These are phyloP conservation scores for Kazachstania sp. DNA, from an alignment of 1,139 yeast species.

Conservation along the genomic window DNA sequence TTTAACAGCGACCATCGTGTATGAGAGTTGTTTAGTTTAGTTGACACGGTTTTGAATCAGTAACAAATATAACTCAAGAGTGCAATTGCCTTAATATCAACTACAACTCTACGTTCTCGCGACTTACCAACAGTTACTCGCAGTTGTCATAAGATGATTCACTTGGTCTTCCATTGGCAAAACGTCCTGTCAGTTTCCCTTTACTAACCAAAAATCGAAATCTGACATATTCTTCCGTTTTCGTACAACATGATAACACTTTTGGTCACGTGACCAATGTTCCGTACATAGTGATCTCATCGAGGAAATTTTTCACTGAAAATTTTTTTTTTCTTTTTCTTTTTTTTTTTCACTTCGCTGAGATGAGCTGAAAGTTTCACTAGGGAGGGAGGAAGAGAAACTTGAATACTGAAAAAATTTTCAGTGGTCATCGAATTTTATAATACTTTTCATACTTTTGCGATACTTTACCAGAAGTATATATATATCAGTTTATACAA, in stretches of 20 bases:
- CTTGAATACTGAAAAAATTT: neutral
- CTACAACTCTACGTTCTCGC: no score
- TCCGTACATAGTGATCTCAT: neutral
- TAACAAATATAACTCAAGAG: no score
- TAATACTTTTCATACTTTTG: no score
- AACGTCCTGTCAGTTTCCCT: no score
- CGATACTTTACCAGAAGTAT: neutral
- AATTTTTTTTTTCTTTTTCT: neutral
- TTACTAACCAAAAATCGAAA: no score
- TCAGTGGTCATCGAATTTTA: neutral
- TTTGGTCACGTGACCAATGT: neutral
- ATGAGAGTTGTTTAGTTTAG: neutral
- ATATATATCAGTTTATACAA: neutral
- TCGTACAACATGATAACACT: no score
- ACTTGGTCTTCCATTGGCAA: no score
- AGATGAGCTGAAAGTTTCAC: neutral
- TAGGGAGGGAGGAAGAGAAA: neutral
- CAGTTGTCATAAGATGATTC: no score
- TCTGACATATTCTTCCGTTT: no score
- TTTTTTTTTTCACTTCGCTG: neutral
- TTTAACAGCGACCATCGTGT: conserved; percentile 35
- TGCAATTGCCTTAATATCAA: no score
- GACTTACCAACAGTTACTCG: no score
- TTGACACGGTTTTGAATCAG: no score
- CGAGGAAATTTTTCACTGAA: neutral